Percentiles rank a stretch among this genome's conserved stretches.
phyloP scores from a whole-genome alignment of 83 land plant genomes.

The Larix sibirica region DNA sequence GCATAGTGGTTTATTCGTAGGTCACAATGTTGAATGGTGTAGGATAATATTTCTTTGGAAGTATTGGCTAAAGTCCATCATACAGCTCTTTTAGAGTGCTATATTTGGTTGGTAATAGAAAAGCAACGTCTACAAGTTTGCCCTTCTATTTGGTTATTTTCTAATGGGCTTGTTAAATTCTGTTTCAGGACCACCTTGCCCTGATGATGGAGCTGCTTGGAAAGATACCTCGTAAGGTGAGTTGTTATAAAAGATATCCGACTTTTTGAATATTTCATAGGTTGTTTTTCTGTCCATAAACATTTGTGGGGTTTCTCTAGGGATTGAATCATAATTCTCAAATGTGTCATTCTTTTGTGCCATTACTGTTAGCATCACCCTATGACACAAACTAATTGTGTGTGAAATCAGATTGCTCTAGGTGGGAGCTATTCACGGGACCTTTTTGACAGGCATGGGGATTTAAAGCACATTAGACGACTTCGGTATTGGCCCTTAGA shows the following conservation, averaged over 20 bases:
- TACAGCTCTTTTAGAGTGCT: not conserved
- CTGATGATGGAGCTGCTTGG: constrained; percentile 77
- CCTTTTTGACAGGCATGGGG: constrained; percentile 79
- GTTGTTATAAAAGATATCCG: not conserved
- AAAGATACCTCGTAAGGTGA: constrained; percentile 71
- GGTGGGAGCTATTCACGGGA: constrained; percentile 54
- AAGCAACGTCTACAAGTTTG: not conserved
- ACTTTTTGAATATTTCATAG: constrained; percentile 6
- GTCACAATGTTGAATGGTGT: not conserved
- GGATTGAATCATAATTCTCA: not conserved
- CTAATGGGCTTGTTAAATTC: not conserved
- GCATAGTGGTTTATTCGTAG: not conserved
- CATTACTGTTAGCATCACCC: not conserved
- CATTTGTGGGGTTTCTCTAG: not conserved
- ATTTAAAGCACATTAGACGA: constrained; percentile 67
- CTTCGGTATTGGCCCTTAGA: constrained; percentile 67
- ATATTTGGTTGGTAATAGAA: not conserved
- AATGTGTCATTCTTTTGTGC: not conserved
- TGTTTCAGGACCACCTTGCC: constrained; percentile 75
- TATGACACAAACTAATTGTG: not conserved
- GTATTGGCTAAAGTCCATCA: not conserved
- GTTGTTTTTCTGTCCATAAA: not conserved
- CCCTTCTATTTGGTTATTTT: not conserved
- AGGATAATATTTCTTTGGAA: not conserved
- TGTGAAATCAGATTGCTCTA: constrained; percentile 48